Evolutionary conservation across 495 filamentous ascomycete genomes (phyloP).

Genomic region (Lasiosphaeria hispida): DNA sequence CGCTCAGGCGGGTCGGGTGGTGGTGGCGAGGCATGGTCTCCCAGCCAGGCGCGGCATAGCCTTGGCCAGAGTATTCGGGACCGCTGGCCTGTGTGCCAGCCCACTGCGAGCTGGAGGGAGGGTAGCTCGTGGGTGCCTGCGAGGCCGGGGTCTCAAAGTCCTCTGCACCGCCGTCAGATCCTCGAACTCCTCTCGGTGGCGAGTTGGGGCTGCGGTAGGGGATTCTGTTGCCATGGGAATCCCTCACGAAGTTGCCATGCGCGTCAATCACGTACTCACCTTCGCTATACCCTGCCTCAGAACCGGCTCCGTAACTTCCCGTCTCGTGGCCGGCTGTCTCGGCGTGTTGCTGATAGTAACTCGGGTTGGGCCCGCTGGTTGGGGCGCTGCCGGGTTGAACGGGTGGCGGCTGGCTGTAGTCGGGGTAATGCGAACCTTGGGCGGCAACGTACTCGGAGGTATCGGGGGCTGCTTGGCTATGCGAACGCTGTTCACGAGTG

Average conservation of each 20-base stretch:
- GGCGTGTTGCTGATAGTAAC: constrained; percentile 32
- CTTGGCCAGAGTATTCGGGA: constrained; percentile 53
- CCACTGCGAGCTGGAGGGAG: constrained; percentile 37
- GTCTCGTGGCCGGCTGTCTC: constrained; percentile 20
- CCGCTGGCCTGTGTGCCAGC: constrained; percentile 26
- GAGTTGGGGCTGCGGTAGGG: constrained; percentile 37
- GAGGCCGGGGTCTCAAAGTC: constrained; percentile 47
- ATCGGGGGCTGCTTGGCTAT: constrained; percentile 35
- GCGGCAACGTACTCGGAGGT: constrained; percentile 38
- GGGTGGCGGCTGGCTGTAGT: constrained; percentile 41
- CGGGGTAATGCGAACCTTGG: constrained; percentile 30
- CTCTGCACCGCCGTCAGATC: constrained; percentile 46
- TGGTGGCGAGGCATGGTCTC: constrained; percentile 82
- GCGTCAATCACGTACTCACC: constrained; percentile 55
- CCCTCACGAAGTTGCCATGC: constrained; percentile 46
- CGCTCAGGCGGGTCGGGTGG: constrained; percentile 89
- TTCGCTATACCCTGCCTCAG: constrained; percentile 56
- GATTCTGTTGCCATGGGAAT: constrained; percentile 47
- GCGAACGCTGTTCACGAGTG: constrained; percentile 37
- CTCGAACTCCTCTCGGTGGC: constrained; percentile 27
- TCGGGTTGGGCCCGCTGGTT: not conserved
- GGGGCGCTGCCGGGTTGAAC: constrained; percentile 25
- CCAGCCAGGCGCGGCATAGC: constrained; percentile 72
- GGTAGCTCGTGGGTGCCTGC: constrained; percentile 34
- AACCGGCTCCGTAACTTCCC: constrained; percentile 40